Base-by-base conservation (phyloP, 2,329 filamentous ascomycete genomes). In the Paramyrothecium roridum region DNA sequence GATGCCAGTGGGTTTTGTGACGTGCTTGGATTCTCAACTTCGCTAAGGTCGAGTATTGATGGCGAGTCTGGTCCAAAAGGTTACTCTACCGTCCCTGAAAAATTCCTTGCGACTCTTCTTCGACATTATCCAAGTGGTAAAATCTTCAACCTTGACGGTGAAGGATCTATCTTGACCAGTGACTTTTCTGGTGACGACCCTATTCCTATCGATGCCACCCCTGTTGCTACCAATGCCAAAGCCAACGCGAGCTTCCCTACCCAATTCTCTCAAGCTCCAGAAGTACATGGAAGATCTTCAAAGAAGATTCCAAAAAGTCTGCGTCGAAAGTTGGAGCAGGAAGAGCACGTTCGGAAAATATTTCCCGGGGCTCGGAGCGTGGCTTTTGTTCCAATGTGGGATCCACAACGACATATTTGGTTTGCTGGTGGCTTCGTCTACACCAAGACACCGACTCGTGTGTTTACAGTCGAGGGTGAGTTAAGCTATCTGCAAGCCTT, bases 381-480 rank as follows among this genome's bases (percentile, higher is more conserved):
- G 6, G 65, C 69, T 12, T 67, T 71, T 48, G 65, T 73, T 21
- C 72, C 73, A 1, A 57, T 74, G 1, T 74, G 71, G 71, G 71
- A 74, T 54, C 59, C 67, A 13, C 62, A 59, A 8, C 62, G 64
- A 50, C 67, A 73, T 43, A 59, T 67, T 26, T 75, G 71, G 68
- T 74, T 73, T 58, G 69, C 74, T 3, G 73, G 73, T 7, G 69
- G 68, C 11, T 70, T 78, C 26, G 65, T 73, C 4, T 78, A 72
- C 70, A 77, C 73, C 7, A 68, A 63, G 19, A 63, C 60, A 23
- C 65, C 64, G 17, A 66, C 66, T 2, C 68, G 72, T 11, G 11
- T 51, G 4, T 16, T 40, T 30, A 51, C 33, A 12, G n/a, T 40
- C 6, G 20, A 37, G 26, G 30, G 33, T 20, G 49, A 51, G n/a